Conservation (phyloP, 2,329 filamentous ascomycete genomes). For the Penicillium psychrosexuale region DNA sequence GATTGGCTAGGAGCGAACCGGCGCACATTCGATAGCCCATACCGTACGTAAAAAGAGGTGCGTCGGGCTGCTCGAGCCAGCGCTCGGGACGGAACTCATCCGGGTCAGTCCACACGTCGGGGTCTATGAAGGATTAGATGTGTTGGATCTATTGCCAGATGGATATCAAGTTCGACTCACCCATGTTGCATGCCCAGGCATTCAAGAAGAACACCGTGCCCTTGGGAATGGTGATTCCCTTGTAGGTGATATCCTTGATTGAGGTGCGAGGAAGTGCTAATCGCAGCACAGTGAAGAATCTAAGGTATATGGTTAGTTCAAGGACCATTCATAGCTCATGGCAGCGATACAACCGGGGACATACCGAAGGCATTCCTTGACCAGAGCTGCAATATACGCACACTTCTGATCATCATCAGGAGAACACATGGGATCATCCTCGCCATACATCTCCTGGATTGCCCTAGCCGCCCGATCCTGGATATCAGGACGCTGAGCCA, state of each 20-base stretch:
- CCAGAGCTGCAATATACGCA: slow-evolving; percentile 60
- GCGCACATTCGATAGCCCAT: slow-evolving; percentile 68
- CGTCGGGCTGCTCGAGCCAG: slow-evolving; percentile 62
- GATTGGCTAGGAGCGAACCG: slow-evolving; percentile 60
- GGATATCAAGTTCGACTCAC: slow-evolving; percentile 38
- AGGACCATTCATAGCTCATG: neutral
- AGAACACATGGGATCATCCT: slow-evolving; percentile 57
- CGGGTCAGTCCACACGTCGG: slow-evolving; percentile 57
- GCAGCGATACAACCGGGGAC: neutral
- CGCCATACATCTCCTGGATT: slow-evolving; percentile 54
- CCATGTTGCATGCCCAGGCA: slow-evolving; percentile 67
- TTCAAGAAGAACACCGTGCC: slow-evolving; percentile 65
- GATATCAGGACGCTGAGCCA: slow-evolving; percentile 59
- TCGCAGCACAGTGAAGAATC: slow-evolving; percentile 62
- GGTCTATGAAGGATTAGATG: slow-evolving; percentile 37
- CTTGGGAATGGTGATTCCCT: slow-evolving; percentile 58
- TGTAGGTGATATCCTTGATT: slow-evolving; percentile 58
- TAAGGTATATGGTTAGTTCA: slow-evolving; percentile 17
- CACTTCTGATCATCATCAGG: slow-evolving; percentile 62
- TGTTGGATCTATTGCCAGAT: too few relatives aligned
- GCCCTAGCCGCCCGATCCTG: slow-evolving; percentile 59
- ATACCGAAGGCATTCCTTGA: slow-evolving; percentile 59
- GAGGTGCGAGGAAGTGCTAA: slow-evolving; percentile 61
- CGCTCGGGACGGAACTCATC: slow-evolving; percentile 60
- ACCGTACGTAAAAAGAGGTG: slow-evolving; percentile 63